Evolutionary conservation across 441 rosid genomes (phyloP).

Genomic region (Breynia disticha): DNA sequence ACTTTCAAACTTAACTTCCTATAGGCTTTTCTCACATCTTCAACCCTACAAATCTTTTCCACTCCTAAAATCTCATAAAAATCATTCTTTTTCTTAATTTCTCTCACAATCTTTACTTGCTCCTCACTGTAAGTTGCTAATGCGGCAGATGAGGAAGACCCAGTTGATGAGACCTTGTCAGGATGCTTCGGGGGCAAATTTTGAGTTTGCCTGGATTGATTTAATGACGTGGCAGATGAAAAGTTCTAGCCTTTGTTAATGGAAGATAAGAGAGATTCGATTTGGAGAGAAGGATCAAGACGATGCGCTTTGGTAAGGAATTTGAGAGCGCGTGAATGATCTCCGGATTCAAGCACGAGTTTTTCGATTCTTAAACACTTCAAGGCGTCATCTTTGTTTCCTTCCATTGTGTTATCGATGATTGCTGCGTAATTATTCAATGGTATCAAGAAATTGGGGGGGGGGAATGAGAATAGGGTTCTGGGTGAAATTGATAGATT

Average conservation of each 20-base stretch:
- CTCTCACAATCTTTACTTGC: conserved; percentile 58
- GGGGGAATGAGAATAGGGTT: no score
- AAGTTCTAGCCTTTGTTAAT: conserved; percentile 16
- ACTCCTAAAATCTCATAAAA: conserved; percentile 74
- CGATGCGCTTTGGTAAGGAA: conserved; percentile 81
- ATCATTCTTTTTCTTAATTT: conserved; percentile 73
- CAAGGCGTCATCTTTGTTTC: conserved; percentile 91
- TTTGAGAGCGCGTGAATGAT: conserved; percentile 62
- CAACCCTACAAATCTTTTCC: conserved; percentile 48
- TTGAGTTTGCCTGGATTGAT: no score
- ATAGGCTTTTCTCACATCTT: conserved; percentile 76
- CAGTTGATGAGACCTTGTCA: conserved; percentile 33
- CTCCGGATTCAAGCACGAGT: conserved; percentile 59
- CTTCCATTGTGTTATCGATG: conserved; percentile 40
- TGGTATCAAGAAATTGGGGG: no score
- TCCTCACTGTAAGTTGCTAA: conserved; percentile 50
- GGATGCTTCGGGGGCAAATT: no score
- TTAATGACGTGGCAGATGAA: no score
- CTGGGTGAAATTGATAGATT: no score
- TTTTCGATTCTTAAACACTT: conserved; percentile 76
- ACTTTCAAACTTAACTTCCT: conserved; percentile 79
- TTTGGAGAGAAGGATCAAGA: conserved; percentile 64
- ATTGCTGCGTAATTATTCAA: no score
- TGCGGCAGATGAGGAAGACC: conserved; percentile 18
- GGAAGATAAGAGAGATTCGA: conserved; percentile 51